Evolutionary conservation across 768 basidiomycete species (phyloP).

Genomic region (Sarcodon aspratus): DNA sequence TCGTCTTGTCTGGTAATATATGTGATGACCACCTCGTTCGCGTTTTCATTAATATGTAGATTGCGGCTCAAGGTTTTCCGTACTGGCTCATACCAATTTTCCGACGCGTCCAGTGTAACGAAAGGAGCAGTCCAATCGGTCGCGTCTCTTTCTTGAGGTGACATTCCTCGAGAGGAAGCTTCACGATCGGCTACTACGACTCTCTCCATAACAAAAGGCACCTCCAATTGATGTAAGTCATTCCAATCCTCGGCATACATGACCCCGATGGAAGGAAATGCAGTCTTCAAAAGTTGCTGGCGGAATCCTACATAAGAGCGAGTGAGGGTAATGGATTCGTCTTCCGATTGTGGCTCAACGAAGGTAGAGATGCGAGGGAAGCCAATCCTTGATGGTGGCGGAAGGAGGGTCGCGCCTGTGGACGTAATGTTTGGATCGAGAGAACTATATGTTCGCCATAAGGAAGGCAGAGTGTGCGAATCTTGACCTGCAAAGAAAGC

Average conservation of each 20-base stretch:
- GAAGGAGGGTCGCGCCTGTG: slow-evolving; percentile 36
- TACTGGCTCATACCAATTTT: slow-evolving; percentile 55
- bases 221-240: slow-evolving; percentile 55
- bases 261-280: slow-evolving; percentile 14
- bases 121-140: slow-evolving; percentile 34
- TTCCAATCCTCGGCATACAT: slow-evolving; percentile 70
- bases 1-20: slow-evolving; percentile 59
- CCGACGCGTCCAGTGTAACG: slow-evolving; percentile 28
- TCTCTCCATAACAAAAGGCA: slow-evolving; percentile 67
- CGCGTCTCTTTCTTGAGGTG: slow-evolving; percentile 13
- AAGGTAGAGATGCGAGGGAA: slow-evolving; percentile 52
- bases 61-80: slow-evolving; percentile 23
- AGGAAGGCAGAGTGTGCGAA: slow-evolving; percentile 61
- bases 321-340: slow-evolving; percentile 13
- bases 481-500: slow-evolving; percentile 18
- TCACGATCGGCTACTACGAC: slow-evolving; percentile 62
- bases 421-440: slow-evolving; percentile 33
- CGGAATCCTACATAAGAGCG: slow-evolving; percentile 41
- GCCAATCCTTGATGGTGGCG: neutral
- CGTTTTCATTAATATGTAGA: slow-evolving; percentile 25
- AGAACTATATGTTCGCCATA: slow-evolving; percentile 68
- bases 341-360: slow-evolving; percentile 27
- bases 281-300: slow-evolving; percentile 35
- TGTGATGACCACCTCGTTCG: slow-evolving; percentile 43
- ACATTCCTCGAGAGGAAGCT: neutral